A percentile compares a stretch with the other conserved stretches of the same genome.
Evolutionary conservation across 2,329 filamentous ascomycete species (phyloP).

Genomic region (Neoscytalidium dimidiatum): DNA sequence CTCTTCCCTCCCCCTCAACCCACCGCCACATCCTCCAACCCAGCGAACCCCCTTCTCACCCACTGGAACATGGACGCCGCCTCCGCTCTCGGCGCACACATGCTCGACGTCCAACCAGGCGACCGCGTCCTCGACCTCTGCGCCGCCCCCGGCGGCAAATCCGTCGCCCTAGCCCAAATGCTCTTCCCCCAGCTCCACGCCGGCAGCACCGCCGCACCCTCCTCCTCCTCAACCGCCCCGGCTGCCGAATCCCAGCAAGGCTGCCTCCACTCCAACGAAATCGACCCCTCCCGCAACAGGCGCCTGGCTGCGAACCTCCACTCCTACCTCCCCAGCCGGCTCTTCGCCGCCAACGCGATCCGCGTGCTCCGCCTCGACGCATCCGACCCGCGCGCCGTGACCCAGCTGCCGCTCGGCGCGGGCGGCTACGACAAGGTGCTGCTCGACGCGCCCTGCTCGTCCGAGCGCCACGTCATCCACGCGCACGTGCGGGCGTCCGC

Average conservation of each 20-base stretch:
- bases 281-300: constrained; percentile 33
- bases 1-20: constrained; percentile 27
- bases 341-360: constrained; percentile 23
- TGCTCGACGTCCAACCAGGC: constrained; percentile 37
- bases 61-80: constrained; percentile 35
- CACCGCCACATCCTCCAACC: not conserved
- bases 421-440: constrained; percentile 44
- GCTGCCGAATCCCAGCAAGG: constrained; percentile 20
- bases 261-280: constrained; percentile 42
- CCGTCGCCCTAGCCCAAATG: constrained; percentile 35
- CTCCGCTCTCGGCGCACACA: constrained; percentile 26
- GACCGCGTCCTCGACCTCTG: constrained; percentile 45
- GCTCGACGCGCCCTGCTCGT: constrained; percentile 45
- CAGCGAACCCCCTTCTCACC: constrained; percentile 23
- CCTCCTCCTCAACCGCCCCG: not conserved
- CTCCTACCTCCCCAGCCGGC: constrained; percentile 26
- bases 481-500: constrained; percentile 33
- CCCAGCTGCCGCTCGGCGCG: constrained; percentile 29
- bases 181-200: constrained; percentile 28
- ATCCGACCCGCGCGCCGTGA: constrained; percentile 22
- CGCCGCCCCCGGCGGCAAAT: constrained; percentile 42
- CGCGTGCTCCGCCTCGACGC: constrained; percentile 29
- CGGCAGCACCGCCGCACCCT: too few relatives aligned
- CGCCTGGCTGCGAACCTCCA: constrained; percentile 32
- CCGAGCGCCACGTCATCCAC: constrained; percentile 44